Conservation (phyloP, 2,329 filamentous ascomycete genomes). For the Ascochyta rabiei region DNA sequence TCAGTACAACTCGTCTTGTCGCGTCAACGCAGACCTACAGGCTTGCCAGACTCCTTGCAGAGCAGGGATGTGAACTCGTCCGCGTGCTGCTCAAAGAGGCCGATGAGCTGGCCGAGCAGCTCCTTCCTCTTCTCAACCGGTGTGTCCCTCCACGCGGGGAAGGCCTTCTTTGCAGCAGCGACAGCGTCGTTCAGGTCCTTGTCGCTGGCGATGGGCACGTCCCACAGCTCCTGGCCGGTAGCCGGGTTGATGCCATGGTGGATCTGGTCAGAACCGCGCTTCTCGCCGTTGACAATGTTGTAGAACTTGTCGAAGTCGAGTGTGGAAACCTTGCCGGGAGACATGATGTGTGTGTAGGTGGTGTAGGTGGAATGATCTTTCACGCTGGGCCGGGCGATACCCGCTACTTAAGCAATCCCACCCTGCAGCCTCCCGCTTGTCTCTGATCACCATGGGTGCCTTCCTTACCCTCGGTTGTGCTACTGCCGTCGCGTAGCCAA, state of each 20-base stretch:
- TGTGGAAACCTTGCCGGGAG: constrained; percentile 51
- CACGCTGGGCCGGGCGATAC: background rate
- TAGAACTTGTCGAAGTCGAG: constrained; percentile 54
- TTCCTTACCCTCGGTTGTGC: constrained; percentile 15
- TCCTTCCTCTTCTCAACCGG: constrained; percentile 44
- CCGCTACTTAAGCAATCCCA: constrained; percentile 9
- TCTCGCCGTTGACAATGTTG: constrained; percentile 60
- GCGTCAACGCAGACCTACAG: constrained; percentile 25
- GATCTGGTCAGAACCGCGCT: constrained; percentile 49
- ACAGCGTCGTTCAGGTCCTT: constrained; percentile 60
- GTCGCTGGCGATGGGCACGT: constrained; percentile 57
- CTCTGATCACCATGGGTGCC: background rate
- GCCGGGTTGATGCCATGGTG: constrained; percentile 60
- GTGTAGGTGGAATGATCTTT: background rate
- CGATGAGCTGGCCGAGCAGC: constrained; percentile 35
- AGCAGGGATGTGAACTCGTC: constrained; percentile 42
- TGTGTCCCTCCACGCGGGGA: constrained; percentile 53
- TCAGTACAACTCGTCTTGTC: constrained; percentile 12
- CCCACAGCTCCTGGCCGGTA: constrained; percentile 56
- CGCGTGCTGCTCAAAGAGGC: constrained; percentile 31
- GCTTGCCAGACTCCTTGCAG: constrained; percentile 47
- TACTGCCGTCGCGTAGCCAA: background rate
- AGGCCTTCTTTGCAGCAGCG: constrained; percentile 54
- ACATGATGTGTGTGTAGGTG: constrained; percentile 44
- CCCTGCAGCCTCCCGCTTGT: background rate